A percentile compares a stretch with the other conserved stretches of the same genome.
phyloP scores from a whole-genome alignment of 2,329 filamentous ascomycete species.

The Pseudogymnoascus sp. region DNA sequence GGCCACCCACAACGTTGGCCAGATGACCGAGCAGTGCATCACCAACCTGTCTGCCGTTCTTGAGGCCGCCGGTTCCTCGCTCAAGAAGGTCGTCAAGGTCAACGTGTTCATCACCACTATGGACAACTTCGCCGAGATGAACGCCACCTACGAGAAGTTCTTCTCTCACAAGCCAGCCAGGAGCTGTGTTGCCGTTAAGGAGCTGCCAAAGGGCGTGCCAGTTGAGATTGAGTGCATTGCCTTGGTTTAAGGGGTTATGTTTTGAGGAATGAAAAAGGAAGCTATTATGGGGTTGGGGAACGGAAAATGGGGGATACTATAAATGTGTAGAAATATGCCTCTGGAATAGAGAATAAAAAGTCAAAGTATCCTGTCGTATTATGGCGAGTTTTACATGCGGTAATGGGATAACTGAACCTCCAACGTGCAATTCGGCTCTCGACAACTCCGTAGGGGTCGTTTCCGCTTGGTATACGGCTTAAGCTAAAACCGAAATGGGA shows the following conservation, averaged over 20 bases:
- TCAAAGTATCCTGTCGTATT: background rate
- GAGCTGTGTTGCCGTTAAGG: conserved; percentile 85
- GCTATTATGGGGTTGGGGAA: background rate
- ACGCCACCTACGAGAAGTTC: conserved; percentile 75
- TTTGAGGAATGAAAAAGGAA: background rate
- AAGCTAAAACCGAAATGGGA: background rate
- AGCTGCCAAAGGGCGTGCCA: conserved; percentile 77
- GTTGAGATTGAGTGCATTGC: conserved; percentile 92
- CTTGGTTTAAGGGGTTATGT: conserved; percentile 40
- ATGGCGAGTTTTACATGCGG: background rate
- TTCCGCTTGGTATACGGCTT: background rate
- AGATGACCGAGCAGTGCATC: conserved; percentile 60
- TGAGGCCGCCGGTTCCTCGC: conserved; percentile 67
- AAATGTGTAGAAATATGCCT: conserved; percentile 1
- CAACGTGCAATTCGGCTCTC: background rate
- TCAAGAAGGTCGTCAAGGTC: conserved; percentile 83
- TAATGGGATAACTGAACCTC: background rate
- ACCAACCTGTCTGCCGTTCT: conserved; percentile 82
- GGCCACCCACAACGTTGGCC: conserved; percentile 51
- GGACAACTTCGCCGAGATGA: conserved; percentile 80
- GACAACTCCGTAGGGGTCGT: background rate
- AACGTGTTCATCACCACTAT: conserved; percentile 88
- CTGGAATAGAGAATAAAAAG: background rate
- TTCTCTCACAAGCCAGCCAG: conserved; percentile 82
- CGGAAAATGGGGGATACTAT: background rate